Base-by-base conservation (phyloP, 441 rosid species). In the Brassica hybrid region DNA sequence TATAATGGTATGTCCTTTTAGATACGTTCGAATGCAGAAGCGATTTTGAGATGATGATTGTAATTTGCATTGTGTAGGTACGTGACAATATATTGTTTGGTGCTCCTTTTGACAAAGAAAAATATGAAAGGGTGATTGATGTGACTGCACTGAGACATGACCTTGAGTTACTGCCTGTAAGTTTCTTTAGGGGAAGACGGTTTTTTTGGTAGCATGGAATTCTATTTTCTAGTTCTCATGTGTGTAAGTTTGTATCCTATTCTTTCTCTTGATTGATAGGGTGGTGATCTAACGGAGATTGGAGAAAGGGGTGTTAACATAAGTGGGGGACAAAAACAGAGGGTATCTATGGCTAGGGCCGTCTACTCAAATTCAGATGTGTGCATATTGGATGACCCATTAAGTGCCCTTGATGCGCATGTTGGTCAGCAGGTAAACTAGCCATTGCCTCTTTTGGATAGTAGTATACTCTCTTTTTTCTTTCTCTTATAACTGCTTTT, bases 281-380 rank as follows among this genome's bases (percentile, higher is more conserved):
- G 97, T 63, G 95, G 95, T 72, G 97, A 94, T 86, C 90, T 94
- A 43, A 92, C 98, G 0, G 98, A 93, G 91, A 93, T 91, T 86
- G 98, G 93, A 79, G 98, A 94, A 84, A 91, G 98, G 83, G 98
- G 98, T 59, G 98, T 91, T 58, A 94, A 92, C 81, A 92, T 94
- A 75, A 94, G 98, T 69, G 97, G 98, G 75, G 98, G 98, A 79
- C 97, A 92, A 83, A 94, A 94, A 86, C 98, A 94, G 83, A 91
- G 98, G 86, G 97, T 94, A 72, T 94, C 98, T 69, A 88, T 94
- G 98, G 98, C 97, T 48, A 86, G 98, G 86, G 98, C 97, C 54
- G 88, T 92, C 63, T 94, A 92, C 79, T 86, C 98, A 73, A 80
- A 91, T 85, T 88, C 98, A 58, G 97, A 94, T 76, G 91, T 94